phyloP scores from a whole-genome alignment of 768 basidiomycete genomes.

The Lactarius tabidus region DNA sequence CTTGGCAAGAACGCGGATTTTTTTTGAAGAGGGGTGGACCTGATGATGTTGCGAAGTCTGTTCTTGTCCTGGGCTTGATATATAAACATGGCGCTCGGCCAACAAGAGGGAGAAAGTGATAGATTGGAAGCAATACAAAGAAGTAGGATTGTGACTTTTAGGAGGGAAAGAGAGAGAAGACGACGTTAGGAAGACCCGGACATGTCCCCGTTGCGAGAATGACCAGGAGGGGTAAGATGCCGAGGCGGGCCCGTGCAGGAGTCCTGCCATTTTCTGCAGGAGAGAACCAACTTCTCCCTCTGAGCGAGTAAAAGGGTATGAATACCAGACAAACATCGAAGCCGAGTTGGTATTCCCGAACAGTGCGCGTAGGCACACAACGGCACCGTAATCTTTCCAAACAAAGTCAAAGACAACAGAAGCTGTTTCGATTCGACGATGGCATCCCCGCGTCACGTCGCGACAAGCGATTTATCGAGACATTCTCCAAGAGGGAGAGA shows the following conservation, averaged over 20 bases:
- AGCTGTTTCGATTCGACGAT: constrained; percentile 5
- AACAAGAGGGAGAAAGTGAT: constrained; percentile 9
- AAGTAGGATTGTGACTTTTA: constrained; percentile 5
- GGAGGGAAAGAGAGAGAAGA: constrained; percentile 9
- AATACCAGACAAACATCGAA: constrained; percentile 18
- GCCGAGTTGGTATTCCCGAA: constrained; percentile 10
- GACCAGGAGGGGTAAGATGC: constrained; percentile 6
- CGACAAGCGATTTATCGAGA: constrained; percentile 18
- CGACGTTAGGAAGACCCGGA: not conserved
- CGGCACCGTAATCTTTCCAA: constrained; percentile 18
- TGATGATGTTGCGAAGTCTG: constrained; percentile 7
- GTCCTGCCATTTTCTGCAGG: constrained; percentile 20
- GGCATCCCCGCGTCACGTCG: constrained; percentile 13
- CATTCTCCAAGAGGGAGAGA: not conserved
- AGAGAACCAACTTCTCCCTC: constrained; percentile 12
- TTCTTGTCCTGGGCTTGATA: constrained; percentile 9
- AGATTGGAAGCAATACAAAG: constrained; percentile 6
- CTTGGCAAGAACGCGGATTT: not conserved
- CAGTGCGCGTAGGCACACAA: not conserved
- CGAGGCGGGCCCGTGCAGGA: constrained; percentile 13
- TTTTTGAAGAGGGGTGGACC: constrained; percentile 2
- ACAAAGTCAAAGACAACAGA: constrained; percentile 4
- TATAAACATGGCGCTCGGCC: constrained; percentile 20
- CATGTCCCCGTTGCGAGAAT: constrained; percentile 1
- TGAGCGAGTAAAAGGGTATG: constrained; percentile 7